Conservation (phyloP, 2,329 filamentous ascomycete species). For the Xylariaceae sp. region DNA sequence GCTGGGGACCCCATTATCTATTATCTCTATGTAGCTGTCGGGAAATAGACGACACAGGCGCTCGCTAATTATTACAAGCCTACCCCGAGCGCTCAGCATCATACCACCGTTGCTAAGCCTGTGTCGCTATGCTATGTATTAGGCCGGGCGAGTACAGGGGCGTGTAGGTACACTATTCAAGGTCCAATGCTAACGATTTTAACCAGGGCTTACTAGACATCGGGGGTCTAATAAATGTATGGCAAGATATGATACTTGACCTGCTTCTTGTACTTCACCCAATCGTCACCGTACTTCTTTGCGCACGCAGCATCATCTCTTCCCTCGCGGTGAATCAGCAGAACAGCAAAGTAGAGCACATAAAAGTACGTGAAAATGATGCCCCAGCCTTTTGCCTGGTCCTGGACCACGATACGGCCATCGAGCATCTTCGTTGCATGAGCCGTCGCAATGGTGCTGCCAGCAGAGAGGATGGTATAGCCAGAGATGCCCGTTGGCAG, state of each 20-base stretch:
- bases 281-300: slow-evolving; percentile 88
- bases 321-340: slow-evolving; percentile 80
- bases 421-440: slow-evolving; percentile 48
- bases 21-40: background rate
- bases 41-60: background rate
- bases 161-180: background rate
- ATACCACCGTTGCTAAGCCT: background rate
- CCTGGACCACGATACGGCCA: slow-evolving; percentile 63
- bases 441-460: slow-evolving; percentile 46
- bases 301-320: slow-evolving; percentile 88
- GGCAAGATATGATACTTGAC: slow-evolving; percentile 81
- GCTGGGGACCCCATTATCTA: slow-evolving; percentile 7
- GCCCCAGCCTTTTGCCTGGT: slow-evolving; percentile 71
- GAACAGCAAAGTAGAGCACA: slow-evolving; percentile 81
- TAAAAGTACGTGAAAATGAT: slow-evolving; percentile 93
- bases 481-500: slow-evolving; percentile 76
- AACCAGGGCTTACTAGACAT: background rate
- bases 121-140: too few species aligned
- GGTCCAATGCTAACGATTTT: background rate
- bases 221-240: slow-evolving; percentile 61
- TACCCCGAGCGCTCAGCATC: background rate
- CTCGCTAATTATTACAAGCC: background rate
- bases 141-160: too few species aligned
- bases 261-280: slow-evolving; percentile 78
- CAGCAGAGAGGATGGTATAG: slow-evolving; percentile 62